Evolutionary conservation across 257 asterid genomes (phyloP), one percentile per base, ranked within the genome.

Genomic region (Rubia yunnanensis): DNA sequence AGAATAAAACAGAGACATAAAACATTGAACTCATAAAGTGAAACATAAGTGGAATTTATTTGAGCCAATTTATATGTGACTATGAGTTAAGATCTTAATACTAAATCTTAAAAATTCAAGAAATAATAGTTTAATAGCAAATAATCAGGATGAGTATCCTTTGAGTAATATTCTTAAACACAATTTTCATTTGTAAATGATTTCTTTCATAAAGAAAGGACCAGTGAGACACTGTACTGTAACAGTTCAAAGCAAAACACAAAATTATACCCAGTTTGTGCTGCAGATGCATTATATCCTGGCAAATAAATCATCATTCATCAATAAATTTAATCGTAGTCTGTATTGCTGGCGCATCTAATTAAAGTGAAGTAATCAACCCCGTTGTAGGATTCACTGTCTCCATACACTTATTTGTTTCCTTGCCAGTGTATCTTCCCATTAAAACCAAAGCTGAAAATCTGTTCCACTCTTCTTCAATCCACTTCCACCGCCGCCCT

Each of bases 1-100:
- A 60, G 39, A 67, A 30, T 6, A 67, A 49, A 38, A 44, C 27
- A 53, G 38, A 69, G 60, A 60, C 23, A 44, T 48, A 34, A 36
- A 26, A 73, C 61, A 35, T 67, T 63, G 28, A 57, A 30, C 15
- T 46, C 38, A n/a, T 22, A 50, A 13, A 34, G 18, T 7, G 52
- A 38, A 23, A 31, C 22, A 22, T 18, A 63, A 17, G 24, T 41
- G 49, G 49, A 38, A 41, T 7, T 15, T 31, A 4, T 18, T 34
- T 27, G 3, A 31, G 34, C 34, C 44, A 58, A 17, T 17, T 5
- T 58, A 58, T 58, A 58, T 18, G 44, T 27, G 63, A 28, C 10
- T 28, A 5, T 30, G 39, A 1, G 20, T 23, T 53, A 20, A 2
- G 13, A 10, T 49, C 23, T 18, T 6, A 49, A 49, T 22, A 32